Conservation (phyloP, 306 rosid genomes). For the Fagus crenata region DNA sequence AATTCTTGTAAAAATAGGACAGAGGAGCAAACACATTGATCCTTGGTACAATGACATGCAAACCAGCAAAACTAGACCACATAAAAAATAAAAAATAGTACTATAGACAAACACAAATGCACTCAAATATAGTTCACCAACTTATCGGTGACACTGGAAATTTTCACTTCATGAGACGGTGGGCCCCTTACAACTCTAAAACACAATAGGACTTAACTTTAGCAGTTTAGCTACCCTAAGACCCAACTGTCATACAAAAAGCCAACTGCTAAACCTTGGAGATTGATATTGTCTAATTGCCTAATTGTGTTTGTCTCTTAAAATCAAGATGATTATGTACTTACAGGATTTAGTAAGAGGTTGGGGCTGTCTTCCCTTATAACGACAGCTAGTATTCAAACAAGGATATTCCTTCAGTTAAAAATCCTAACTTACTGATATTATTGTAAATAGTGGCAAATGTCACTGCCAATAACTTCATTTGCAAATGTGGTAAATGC, state of each 20-base stretch:
- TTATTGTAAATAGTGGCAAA: neutral
- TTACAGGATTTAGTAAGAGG: too few relatives aligned
- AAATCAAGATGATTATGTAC: too few relatives aligned
- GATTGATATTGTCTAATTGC: too few relatives aligned
- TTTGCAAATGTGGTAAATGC: too few relatives aligned
- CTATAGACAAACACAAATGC: neutral
- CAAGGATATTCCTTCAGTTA: neutral
- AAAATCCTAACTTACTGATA: neutral
- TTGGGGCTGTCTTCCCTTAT: too few relatives aligned
- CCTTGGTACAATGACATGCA: neutral
- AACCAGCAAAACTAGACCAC: neutral
- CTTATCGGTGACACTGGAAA: neutral
- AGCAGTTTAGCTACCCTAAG: neutral
- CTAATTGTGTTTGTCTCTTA: too few relatives aligned
- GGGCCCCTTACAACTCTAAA: neutral
- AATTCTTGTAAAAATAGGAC: neutral
- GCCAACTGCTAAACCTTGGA: too few relatives aligned
- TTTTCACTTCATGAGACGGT: neutral
- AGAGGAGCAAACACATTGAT: neutral
- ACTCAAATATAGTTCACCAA: neutral
- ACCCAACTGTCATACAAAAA: neutral
- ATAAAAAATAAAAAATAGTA: neutral
- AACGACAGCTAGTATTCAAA: neutral
- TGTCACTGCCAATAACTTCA: neutral
- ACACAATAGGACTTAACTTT: neutral